Base-by-base conservation (phyloP, 306 rosid genomes). In the Psophocarpus tetragonolobus region DNA sequence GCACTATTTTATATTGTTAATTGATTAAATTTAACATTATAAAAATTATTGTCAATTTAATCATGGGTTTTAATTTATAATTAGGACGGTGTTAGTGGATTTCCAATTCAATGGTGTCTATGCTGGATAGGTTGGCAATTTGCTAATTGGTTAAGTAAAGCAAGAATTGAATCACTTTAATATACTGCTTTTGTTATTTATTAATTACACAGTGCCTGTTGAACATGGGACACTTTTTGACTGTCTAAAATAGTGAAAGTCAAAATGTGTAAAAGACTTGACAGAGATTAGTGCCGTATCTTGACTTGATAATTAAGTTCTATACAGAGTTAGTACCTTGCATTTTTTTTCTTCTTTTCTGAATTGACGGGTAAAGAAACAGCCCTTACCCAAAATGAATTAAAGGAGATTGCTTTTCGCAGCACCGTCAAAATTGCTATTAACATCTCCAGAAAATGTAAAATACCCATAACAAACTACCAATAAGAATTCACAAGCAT, bases 181-280 rank as follows among this genome's bases (percentile, higher is more conserved):
- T 3, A 57, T 21, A 35, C 33, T 44, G 20, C 4, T 68, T 68
- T 60, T 68, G 8, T 6, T 26, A 26, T 39, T 32, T 44, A 18
- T 79, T 6, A 5, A 3, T 15, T 69, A 42, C 18, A 2, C 50
- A 32, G 65, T 47, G 9, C 15, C 35, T 17, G 4, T 36, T 48
- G 35, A 71, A 62, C 27, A 47, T 18, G 23, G 44, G 56, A 48
- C 35, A 24, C 45, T 61, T 71, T 39, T 62, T 61, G 18, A 61
- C 60, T 71, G 78, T 71, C 47, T 33, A 26, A n/a, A 60, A 48
- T 50, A 32, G 48, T 78, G 30, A 42, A 68, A 39, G 70, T 30
- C 36, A 54, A 78, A 68, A n/a, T 33, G 65, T 33, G 20, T 30
- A 57, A 71, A 71, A 12, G 41, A 53, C 24, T 20, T 3, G 26